These are phyloP conservation scores for Olyra latifolia DNA, from an alignment of 176 grass and related monocot species.

Conservation along the genomic window DNA sequence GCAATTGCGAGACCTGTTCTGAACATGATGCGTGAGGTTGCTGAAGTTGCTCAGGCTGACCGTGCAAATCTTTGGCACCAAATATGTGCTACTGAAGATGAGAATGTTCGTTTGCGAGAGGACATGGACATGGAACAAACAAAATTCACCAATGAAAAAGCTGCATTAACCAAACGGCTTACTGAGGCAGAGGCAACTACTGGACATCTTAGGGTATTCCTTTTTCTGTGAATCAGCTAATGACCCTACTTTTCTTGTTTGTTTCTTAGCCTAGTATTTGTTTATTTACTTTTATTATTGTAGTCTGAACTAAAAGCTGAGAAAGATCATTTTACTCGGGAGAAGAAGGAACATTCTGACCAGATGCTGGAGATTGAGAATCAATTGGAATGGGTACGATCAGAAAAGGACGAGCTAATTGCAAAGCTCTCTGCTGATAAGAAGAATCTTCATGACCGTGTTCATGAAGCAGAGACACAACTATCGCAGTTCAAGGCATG, in stretches of 20 bases:
- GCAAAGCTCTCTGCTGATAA: constrained; percentile 72
- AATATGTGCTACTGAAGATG: constrained; percentile 79
- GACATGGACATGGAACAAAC: constrained; percentile 74
- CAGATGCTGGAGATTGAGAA: constrained; percentile 74
- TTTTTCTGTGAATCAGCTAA: constrained; percentile 19
- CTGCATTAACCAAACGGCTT: constrained; percentile 44
- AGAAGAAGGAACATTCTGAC: constrained; percentile 65
- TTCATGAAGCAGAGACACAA: constrained; percentile 85
- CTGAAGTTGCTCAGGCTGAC: constrained; percentile 76
- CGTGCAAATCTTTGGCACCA: constrained; percentile 91
- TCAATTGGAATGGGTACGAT: constrained; percentile 94
- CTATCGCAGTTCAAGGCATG: constrained; percentile 66
- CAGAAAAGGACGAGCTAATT: constrained; percentile 91
- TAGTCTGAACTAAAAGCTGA: constrained; percentile 91
- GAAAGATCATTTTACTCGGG: constrained; percentile 55
- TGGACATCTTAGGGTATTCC: constrained; percentile 65
- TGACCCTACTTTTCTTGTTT: constrained; percentile 22
- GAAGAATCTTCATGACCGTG: constrained; percentile 68
- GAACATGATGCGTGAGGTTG: constrained; percentile 79
- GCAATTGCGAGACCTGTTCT: constrained; percentile 71
- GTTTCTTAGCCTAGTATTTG: constrained; percentile 22
- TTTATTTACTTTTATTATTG: constrained; percentile 36
- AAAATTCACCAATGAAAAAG: constrained; percentile 65
- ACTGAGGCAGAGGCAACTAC: constrained; percentile 59
- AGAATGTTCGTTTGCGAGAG: constrained; percentile 75